Evolutionary conservation across 2,329 filamentous ascomycete species (phyloP), one percentile per base, ranked within the genome.

Genomic region (Blumeria hordei): DNA sequence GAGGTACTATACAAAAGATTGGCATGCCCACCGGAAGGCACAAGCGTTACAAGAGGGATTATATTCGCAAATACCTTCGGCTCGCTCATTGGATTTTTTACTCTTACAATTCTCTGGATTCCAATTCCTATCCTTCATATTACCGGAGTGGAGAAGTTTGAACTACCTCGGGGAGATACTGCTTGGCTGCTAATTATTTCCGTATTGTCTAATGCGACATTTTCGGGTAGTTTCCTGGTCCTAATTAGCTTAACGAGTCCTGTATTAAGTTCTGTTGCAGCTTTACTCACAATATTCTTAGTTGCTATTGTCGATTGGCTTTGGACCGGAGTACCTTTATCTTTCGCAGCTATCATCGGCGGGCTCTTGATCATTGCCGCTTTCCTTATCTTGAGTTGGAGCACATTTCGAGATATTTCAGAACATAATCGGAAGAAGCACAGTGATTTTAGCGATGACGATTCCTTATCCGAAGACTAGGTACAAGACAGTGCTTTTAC

Each of bases 11-110:
- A 98, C 71, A 98, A 98, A 73, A 81, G 82, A 57, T 80, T 81
- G 57, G 90, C 90, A 12, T 98, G 92, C 65, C 92, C 92, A 10
- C 92, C 92, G 0, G 88, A 95, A 60, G 88, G 88, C 18, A 58
- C 56, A 12, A 57, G 55, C 35, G 55, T 56, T 11, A 51, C 53
- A n/a, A 80, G 88, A n/a, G 88, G 88, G 62, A 92, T 94, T 74
- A 81, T 96, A 57, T 96, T 98, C 62, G 88, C 92, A 63, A 96
- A 94, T 66, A 83, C 85, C 0, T 92, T 96, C 64, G 92, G 87
- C 55, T 85, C 81, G 59, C 72, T 90, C 65, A 92, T 98, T 59
- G 92, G 92, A 2, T 63, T 73, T 6, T 95, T 96, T 66, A 98
- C 92, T 0, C 69, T 96, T 32, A 69, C 77, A 0, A 83, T 96